Percentiles rank a stretch among this genome's conserved stretches.
Conservation (phyloP, 2,329 filamentous ascomycete species). For the Lachnellula subtilissima region DNA sequence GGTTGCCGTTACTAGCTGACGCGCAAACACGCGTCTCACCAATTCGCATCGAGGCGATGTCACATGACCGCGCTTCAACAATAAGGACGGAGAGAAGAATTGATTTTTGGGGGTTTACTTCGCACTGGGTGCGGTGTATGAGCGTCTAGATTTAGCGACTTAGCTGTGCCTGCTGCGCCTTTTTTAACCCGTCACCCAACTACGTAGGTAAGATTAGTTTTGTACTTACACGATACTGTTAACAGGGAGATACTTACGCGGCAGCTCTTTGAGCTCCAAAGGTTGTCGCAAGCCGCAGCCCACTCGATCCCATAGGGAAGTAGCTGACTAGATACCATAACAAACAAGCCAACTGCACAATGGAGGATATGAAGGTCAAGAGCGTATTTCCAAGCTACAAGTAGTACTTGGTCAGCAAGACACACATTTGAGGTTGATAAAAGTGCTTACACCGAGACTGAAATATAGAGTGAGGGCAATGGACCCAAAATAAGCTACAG, state of each 20-base stretch:
- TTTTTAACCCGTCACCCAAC: constrained; percentile 72
- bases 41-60: neutral
- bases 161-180: neutral
- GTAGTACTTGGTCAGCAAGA: constrained; percentile 17
- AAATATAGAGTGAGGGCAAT: constrained; percentile 89
- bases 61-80: neutral
- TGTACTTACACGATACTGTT: neutral
- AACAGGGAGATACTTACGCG: constrained; percentile 35
- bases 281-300: constrained; percentile 77
- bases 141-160: neutral
- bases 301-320: constrained; percentile 92
- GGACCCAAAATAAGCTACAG: constrained; percentile 89
- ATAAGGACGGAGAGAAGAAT: neutral
- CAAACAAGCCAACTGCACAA: constrained; percentile 78
- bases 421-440: neutral
- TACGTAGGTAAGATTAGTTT: neutral
- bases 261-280: constrained; percentile 82
- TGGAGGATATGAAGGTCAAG: constrained; percentile 77
- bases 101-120: neutral
- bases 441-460: constrained; percentile 74
- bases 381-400: constrained; percentile 73
- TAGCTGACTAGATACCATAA: constrained; percentile 96
- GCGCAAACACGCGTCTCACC: neutral
- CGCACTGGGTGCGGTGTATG: neutral
- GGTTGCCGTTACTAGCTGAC: neutral